Evolutionary conservation across 129 eudicot genomes (phyloP), one percentile per base, ranked within the genome.

Genomic region (Tanacetum coccineum): DNA sequence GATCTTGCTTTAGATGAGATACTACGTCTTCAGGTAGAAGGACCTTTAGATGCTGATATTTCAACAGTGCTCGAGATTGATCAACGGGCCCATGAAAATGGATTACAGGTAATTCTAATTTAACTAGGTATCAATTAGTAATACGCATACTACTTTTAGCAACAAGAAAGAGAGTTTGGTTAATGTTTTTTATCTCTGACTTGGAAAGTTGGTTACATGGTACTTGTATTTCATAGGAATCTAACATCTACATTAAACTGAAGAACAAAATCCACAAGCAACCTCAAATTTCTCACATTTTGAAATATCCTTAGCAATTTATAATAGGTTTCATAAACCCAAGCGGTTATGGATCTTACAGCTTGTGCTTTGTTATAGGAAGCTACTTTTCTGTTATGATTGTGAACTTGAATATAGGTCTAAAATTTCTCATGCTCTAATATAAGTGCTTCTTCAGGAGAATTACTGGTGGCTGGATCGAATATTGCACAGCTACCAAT

Each of bases 81-180:
- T 76, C 98, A 88, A 74, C 88, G 98, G 70, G 89, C 95, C 64
- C 91, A 92, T 79, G 98, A 92, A 76, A 92, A 92, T 80, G 98
- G 96, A 68, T 74, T 88, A 67, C 98, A 92, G 98, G 98, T 92
- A 68, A 68, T 47, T 67, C 55, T 47, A 45, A 19, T 55, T 12
- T 7, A 52, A 68, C 70, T 47, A 28, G 55, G 45, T 17, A 59
- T n/a, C 14, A 13, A 18, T n/a, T 59, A 57, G 13, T 59, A 6
- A 49, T 50, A 26, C 63, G 11, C 28, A 21, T 61, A 42, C 9
- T 59, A 20, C 30, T 62, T 21, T 63, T 72, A 36, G 9, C 20
- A 25, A 21, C 55, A 62, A 19, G 67, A 70, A 59, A 28, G 49
- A 50, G 17, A n/a, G 47, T 49, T 42, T 5, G 49, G 61, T 36